These are phyloP conservation scores for Papilionanthe hybrid DNA, from an alignment of 116 monocot species.

Conservation along the genomic window DNA sequence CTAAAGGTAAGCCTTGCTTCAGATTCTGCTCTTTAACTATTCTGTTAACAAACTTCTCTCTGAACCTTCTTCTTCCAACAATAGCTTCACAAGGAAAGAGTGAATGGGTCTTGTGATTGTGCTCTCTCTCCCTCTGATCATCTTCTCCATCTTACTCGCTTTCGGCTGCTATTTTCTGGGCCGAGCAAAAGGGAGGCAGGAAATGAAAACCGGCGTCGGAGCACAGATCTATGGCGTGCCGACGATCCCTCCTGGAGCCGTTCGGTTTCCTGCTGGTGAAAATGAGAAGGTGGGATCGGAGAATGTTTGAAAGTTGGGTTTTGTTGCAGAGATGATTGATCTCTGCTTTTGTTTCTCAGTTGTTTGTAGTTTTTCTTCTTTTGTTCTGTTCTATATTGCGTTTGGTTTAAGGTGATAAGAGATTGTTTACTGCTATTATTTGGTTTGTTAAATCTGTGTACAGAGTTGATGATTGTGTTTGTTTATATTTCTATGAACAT, in stretches of 20 bases:
- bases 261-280: neutral
- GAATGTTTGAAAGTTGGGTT: constrained; percentile 22
- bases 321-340: neutral
- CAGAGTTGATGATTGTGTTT: neutral
- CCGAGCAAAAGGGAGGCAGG: constrained; percentile 51
- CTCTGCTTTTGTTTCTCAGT: neutral
- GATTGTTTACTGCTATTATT: neutral
- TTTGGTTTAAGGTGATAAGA: neutral
- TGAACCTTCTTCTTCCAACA: neutral
- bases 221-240: constrained; percentile 57
- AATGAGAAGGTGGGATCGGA: constrained; percentile 23
- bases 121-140: constrained; percentile 60
- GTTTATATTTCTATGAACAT: neutral
- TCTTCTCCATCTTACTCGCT: constrained; percentile 59
- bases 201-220: constrained; percentile 40
- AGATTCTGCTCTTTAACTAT: neutral
- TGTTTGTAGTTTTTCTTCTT: no score
- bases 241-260: constrained; percentile 23
- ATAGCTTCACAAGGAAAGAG: neutral
- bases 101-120: constrained; percentile 60
- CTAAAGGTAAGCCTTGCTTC: neutral
- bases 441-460: neutral
- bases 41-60: neutral
- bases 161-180: constrained; percentile 72
- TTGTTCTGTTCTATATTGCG: no score